Conservation (phyloP, 2,329 filamentous ascomycete species). For the Helotiales sp. region DNA sequence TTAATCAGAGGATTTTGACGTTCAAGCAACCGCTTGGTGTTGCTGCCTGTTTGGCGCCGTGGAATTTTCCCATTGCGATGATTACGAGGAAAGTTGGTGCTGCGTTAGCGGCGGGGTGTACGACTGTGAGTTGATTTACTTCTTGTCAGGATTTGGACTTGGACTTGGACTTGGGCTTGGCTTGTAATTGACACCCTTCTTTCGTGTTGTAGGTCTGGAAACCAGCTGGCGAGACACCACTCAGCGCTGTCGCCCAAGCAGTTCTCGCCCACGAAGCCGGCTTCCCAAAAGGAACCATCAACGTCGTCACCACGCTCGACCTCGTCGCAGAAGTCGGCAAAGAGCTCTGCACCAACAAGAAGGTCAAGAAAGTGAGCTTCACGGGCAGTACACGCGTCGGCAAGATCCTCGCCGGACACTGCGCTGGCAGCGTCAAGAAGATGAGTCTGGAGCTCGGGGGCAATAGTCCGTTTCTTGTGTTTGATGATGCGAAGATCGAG, state of each 20-base stretch:
- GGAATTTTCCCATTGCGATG: constrained; percentile 61
- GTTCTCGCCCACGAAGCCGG: constrained; percentile 77
- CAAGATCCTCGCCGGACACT: constrained; percentile 45
- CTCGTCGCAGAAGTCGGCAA: constrained; percentile 50
- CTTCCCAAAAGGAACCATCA: constrained; percentile 75
- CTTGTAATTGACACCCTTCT: not conserved
- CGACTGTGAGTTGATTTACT: constrained; percentile 53
- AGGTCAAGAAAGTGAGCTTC: constrained; percentile 59
- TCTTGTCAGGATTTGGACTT: not conserved
- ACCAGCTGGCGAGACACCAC: constrained; percentile 81
- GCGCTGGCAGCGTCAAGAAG: constrained; percentile 47
- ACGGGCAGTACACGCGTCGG: constrained; percentile 62
- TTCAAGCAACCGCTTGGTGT: constrained; percentile 35
- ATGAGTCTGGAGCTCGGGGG: constrained; percentile 70
- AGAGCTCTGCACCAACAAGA: constrained; percentile 45
- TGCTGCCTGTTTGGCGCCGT: constrained; percentile 29
- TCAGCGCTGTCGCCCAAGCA: constrained; percentile 75
- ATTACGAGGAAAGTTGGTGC: constrained; percentile 53
- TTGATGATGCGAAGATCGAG: constrained; percentile 90
- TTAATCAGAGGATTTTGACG: constrained; percentile 23
- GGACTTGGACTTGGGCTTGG: not conserved
- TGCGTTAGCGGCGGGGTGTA: constrained; percentile 84
- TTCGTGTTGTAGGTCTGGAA: constrained; percentile 63
- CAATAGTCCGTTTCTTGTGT: constrained; percentile 94
- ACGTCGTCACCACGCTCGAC: constrained; percentile 58